Conservation (phyloP, 148 eudicot genomes). For the Spergularia marina region DNA sequence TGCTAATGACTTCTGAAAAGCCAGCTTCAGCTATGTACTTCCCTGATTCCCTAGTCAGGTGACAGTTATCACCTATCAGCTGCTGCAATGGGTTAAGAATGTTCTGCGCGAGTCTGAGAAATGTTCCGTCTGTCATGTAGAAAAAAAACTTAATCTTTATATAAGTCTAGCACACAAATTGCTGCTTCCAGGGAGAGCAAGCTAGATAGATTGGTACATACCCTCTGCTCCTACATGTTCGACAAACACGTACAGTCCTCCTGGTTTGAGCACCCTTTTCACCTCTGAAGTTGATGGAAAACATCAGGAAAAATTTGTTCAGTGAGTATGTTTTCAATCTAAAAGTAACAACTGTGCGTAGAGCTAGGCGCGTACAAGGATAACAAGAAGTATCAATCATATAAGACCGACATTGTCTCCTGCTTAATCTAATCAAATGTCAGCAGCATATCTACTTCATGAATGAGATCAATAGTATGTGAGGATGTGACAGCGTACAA, state of each 20-base stretch:
- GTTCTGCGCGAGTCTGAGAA: slow-evolving; percentile 51
- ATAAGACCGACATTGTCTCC: no score
- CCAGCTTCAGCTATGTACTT: slow-evolving; percentile 67
- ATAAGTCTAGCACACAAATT: background rate
- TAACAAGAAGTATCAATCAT: no score
- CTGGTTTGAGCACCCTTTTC: slow-evolving; percentile 84
- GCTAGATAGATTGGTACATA: slow-evolving; percentile 16
- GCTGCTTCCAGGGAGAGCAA: background rate
- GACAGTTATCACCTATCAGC: slow-evolving; percentile 69
- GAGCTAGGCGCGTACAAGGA: no score
- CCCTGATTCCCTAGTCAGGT: slow-evolving; percentile 70
- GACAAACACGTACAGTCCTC: slow-evolving; percentile 73
- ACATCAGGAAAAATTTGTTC: background rate
- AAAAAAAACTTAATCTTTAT: background rate
- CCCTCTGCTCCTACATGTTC: slow-evolving; percentile 92
- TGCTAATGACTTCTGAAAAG: slow-evolving; percentile 49
- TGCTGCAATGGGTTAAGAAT: slow-evolving; percentile 77
- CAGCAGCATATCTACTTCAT: no score
- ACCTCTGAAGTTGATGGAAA: slow-evolving; percentile 43
- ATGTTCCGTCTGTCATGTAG: slow-evolving; percentile 58
- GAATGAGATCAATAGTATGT: no score
- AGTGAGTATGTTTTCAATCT: background rate
- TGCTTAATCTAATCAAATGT: no score
- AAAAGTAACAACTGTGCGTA: background rate
- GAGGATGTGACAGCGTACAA: no score